Evolutionary conservation across 345 rosid genomes (phyloP), one percentile per base, ranked within the genome.

Genomic region (Boechera stricta): DNA sequence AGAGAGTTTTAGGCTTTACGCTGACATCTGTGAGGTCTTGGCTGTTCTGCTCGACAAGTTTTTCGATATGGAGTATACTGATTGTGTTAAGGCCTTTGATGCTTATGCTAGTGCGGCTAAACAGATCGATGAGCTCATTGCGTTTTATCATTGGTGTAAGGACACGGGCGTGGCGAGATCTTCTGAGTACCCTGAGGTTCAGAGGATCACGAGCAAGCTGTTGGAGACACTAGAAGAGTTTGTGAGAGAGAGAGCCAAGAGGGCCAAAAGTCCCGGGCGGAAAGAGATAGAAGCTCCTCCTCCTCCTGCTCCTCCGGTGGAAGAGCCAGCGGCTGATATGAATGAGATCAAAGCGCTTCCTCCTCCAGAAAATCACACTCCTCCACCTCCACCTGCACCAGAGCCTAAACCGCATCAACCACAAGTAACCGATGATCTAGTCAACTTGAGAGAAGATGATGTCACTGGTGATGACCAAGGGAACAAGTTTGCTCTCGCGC

Each of bases 101-200:
- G 92, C 96, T 5, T 92, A 90, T 73, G 80, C 85, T 2, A 85
- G 92, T 51, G 80, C 90, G 0, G 86, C 89, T 0, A 90, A 94
- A 80, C 98, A 94, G 84, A 89, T 92, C 10, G 97, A 89, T 64
- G 98, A 94, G 86, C 80, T 94, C 33, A 83, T 88, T 73, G 74
- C 82, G 2, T 86, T 92, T 76, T 92, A 90, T 75, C 82, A 78
- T 55, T 92, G 96, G 98, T 88, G 92, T 39, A 94, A 92, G 79
- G 92, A 88, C 12, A 82, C 79, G 0, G 97, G 98, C 2, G 87
- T 94, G 59, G 90, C 91, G 1, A 85, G 98, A 66, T 87, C 98
- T 1, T 85, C 98, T 0, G 98, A 94, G 79, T 94, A 94, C 67
- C 98, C 98, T 3, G 98, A 94, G 75, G 89, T 94, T 65, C 97